Conservation (phyloP, 495 filamentous ascomycete species). For the Hypoxylon subgilvum region DNA sequence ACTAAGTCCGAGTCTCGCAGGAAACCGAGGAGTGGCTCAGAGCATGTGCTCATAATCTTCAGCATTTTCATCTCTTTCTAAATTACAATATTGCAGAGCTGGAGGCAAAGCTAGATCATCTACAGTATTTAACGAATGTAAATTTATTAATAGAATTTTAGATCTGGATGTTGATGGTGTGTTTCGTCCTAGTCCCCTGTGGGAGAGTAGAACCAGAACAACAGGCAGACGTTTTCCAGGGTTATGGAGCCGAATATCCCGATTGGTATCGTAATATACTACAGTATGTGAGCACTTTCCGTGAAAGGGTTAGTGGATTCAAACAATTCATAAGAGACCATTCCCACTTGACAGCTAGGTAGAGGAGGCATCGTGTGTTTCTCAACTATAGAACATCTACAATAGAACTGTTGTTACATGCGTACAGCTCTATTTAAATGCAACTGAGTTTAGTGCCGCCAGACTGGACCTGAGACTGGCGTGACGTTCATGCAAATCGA, state of each 20-base stretch:
- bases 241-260: slow-evolving; percentile 13
- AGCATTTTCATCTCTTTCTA: not conserved
- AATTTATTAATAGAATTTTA: slow-evolving; percentile 23
- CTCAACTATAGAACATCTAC: too few relatives aligned
- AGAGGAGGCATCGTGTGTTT: not conserved
- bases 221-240: slow-evolving; percentile 15
- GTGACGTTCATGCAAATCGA: not conserved
- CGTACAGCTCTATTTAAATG: not conserved
- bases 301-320: not conserved
- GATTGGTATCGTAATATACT: slow-evolving; percentile 2
- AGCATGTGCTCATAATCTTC: not conserved
- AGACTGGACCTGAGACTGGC: not conserved
- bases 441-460: not conserved
- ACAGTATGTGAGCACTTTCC: not conserved
- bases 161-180: not conserved
- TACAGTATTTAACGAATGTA: too few relatives aligned
- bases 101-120: too few relatives aligned
- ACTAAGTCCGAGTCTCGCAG: too few relatives aligned
- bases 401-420: not conserved
- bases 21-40: not conserved
- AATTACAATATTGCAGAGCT: too few relatives aligned
- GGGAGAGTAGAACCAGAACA: too few relatives aligned
- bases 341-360: not conserved
- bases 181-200: not conserved
- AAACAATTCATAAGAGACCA: too few relatives aligned